Evolutionary conservation across 2,329 filamentous ascomycete genomes (phyloP).

Genomic region (Didymella segeticola): DNA sequence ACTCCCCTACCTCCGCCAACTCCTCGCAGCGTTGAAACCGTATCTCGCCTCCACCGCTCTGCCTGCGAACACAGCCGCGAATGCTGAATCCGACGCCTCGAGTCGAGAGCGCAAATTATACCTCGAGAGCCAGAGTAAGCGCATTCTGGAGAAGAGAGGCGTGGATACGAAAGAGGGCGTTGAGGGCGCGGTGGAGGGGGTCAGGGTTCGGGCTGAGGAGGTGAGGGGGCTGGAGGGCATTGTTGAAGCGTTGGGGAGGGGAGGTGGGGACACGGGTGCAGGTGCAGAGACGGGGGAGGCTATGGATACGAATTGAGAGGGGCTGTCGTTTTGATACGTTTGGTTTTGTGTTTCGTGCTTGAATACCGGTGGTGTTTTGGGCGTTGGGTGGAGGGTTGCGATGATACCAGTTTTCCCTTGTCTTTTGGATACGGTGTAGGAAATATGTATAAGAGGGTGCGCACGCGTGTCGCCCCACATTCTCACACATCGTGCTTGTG

Average conservation of each 20-base stretch:
- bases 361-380: neutral
- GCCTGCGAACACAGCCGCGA: conserved; percentile 21
- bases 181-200: conserved; percentile 38
- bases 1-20: conserved; percentile 75
- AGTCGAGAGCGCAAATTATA: conserved; percentile 78
- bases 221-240: conserved; percentile 41
- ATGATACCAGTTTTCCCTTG: neutral
- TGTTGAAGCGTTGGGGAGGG: conserved; percentile 24
- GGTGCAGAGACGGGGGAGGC: conserved; percentile 20
- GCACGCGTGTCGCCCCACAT: no score
- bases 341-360: neutral
- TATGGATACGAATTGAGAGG: conserved; percentile 33
- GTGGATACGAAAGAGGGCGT: conserved; percentile 60
- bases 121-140: conserved; percentile 78
- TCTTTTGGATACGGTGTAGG: no score
- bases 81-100: conserved; percentile 51
- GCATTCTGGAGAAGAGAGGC: conserved; percentile 77
- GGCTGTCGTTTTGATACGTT: neutral
- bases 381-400: no score
- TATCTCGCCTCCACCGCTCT: conserved; percentile 59
- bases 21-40: conserved; percentile 72
- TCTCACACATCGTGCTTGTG: no score
- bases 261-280: neutral
- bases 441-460: no score
- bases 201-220: conserved; percentile 35